Evolutionary conservation across 2,329 filamentous ascomycete species (phyloP), one percentile per base, ranked within the genome.

Genomic region (Neopestalotiopsis sp.): DNA sequence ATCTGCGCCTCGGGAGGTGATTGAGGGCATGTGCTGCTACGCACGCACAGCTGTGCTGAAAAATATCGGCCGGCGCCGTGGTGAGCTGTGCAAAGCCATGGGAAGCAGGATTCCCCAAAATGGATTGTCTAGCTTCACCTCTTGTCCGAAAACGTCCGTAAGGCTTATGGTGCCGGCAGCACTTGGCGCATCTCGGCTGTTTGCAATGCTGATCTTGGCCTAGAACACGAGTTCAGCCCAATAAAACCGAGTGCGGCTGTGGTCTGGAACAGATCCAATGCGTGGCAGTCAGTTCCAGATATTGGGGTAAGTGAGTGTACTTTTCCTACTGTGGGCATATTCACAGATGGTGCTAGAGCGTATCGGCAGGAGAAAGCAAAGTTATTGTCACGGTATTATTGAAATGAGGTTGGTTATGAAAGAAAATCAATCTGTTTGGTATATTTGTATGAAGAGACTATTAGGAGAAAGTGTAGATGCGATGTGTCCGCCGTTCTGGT

Each of bases 381-480:
- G 10, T 1, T 1, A 38, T 38, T 10, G 34, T 38, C 34, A 38
- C 34, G 34, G 6, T 7, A 38, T 52, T 4, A 52, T n/a, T 10
- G 4, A 52, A 1, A 10, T 52, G 45, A 9, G 45, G 17, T n/a
- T 2, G 9, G 17, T 20, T 5, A 52, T 52, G 45, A n/a, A 52
- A 52, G 45, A 52, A 52, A 52, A 52, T 17, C 17, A 52, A 52
- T n/a, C 45, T n/a, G 45, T 52, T 14, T 52, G 45, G 45, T 52
- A 52, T 52, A 52, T 52, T 52, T n/a, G 45, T 52, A 17, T 24
- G 45, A n/a, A 17, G n/a, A 3, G 45, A 52, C 45, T 52, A 61
- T 61, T 61, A 61, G 20, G 59, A 40, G 34, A 61, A 32, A 40
- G n/a, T 61, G 59, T 20, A 38, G 30, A 20, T 61, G 59, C 30